Evolutionary conservation across 805 yeast genomes (phyloP).

Genomic region (Candida tallmaniae): DNA sequence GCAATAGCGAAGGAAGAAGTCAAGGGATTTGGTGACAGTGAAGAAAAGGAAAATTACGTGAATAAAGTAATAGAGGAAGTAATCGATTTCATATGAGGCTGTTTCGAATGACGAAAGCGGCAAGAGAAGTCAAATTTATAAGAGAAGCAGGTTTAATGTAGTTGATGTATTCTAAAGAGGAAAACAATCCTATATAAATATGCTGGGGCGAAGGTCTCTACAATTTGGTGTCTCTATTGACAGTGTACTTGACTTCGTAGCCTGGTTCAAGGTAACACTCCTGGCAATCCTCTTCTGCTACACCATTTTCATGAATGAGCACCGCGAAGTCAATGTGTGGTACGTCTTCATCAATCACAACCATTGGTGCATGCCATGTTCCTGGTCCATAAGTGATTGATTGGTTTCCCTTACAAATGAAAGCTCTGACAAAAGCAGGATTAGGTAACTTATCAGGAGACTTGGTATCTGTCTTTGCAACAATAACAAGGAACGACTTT

Average conservation of each 20-base stretch:
- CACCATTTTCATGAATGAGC: constrained; percentile 80
- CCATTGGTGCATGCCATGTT: constrained; percentile 97
- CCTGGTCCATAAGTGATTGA: constrained; percentile 85
- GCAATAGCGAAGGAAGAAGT: constrained; percentile 29
- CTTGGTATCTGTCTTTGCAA: constrained; percentile 50
- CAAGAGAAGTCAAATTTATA: constrained; percentile 4
- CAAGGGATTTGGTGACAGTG: constrained; percentile 5
- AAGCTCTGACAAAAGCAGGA: constrained; percentile 56
- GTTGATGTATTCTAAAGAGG: too few relatives aligned
- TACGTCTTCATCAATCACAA: constrained; percentile 60
- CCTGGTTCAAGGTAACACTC: constrained; percentile 72
- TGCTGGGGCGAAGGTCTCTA: constrained; percentile 2
- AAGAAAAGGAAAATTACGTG: constrained; percentile 28
- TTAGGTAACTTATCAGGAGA: constrained; percentile 52
- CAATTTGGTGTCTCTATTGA: constrained; percentile 11
- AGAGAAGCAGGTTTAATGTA: too few relatives aligned
- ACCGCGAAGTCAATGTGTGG: constrained; percentile 72
- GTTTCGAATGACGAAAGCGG: too few relatives aligned
- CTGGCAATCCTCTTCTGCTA: constrained; percentile 73
- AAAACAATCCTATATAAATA: background rate
- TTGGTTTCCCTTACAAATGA: constrained; percentile 75
- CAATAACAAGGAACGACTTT: constrained; percentile 71
- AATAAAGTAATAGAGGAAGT: constrained; percentile 34
- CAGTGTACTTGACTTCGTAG: constrained; percentile 27
- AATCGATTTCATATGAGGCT: constrained; percentile 36